phyloP scores from a whole-genome alignment of 371 early-diverging fungal species.

The Massospora cicadina region DNA sequence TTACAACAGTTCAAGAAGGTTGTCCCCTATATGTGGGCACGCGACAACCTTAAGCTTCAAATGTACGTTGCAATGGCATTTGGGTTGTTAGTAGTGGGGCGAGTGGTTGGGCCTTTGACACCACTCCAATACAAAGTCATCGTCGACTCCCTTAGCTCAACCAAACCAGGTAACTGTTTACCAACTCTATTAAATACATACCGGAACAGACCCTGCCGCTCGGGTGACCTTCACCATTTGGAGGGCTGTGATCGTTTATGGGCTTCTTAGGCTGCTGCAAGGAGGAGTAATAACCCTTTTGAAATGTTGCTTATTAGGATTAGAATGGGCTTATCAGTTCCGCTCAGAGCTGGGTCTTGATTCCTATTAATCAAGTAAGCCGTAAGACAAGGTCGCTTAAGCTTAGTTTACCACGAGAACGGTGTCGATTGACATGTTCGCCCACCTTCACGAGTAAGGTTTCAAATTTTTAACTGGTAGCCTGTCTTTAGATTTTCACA shows the following conservation, averaged over 20 bases:
- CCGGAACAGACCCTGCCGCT: conserved; percentile 15
- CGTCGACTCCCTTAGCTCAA: not conserved
- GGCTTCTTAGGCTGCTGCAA: conserved; percentile 50
- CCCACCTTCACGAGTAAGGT: conserved; percentile 48
- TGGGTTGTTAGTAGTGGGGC: not conserved
- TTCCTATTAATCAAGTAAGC: conserved; percentile 62
- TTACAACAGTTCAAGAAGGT: not conserved
- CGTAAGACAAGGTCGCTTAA: not conserved
- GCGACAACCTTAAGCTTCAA: not conserved
- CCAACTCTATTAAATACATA: not conserved
- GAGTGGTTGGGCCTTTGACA: not conserved
- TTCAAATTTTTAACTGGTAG: conserved; percentile 5
- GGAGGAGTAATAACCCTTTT: conserved; percentile 16
- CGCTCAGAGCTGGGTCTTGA: conserved; percentile 65
- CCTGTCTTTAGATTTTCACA: conserved; percentile 68
- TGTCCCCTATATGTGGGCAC: not conserved
- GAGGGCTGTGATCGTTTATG: conserved; percentile 45
- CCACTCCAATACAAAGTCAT: not conserved
- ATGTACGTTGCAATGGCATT: not conserved
- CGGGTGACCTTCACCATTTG: conserved; percentile 24
- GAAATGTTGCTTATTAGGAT: not conserved
- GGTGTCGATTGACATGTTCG: conserved; percentile 70
- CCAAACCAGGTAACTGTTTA: not conserved
- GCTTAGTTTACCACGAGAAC: conserved; percentile 54
- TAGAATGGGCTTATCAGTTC: conserved; percentile 61